Percentiles rank a stretch among this genome's conserved stretches.
These are phyloP conservation scores for Sugiyamaella neomexicana DNA, from an alignment of 1,139 yeast genomes.

Conservation along the genomic window DNA sequence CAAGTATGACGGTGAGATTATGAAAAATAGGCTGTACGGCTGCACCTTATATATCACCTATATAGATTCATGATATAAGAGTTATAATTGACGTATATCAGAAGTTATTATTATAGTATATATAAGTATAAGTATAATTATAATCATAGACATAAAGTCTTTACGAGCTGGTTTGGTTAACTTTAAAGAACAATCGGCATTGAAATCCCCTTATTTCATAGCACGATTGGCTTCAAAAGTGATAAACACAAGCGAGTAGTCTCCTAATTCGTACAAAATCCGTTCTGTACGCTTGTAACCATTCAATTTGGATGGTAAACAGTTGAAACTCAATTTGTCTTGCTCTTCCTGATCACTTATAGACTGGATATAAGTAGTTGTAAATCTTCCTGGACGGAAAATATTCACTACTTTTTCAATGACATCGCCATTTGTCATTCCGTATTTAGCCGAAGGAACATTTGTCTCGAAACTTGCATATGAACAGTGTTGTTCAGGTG, in stretches of 20 bases:
- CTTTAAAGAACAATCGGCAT: background rate
- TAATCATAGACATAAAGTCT: background rate
- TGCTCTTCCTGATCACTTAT: constrained; percentile 15
- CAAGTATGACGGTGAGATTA: background rate
- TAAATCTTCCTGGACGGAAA: constrained; percentile 75
- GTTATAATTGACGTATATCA: too few species aligned
- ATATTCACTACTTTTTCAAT: constrained; percentile 56
- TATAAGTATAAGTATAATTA: background rate
- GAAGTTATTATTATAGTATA: too few species aligned
- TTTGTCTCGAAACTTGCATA: constrained; percentile 96
- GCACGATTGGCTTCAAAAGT: constrained; percentile 36
- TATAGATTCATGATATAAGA: too few species aligned
- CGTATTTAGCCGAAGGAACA: constrained; percentile 52
- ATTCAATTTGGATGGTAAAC: constrained; percentile 36
- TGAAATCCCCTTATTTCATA: constrained; percentile 13
- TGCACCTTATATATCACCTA: background rate
- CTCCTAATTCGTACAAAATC: constrained; percentile 68
- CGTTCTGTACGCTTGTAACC: constrained; percentile 68
- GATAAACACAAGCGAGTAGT: constrained; percentile 48
- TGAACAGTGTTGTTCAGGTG: constrained; percentile 93
- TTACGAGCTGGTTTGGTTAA: background rate
- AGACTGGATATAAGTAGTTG: constrained; percentile 62
- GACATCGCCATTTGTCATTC: constrained; percentile 53
- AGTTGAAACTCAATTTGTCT: constrained; percentile 15
- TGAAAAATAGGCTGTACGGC: constrained; percentile 3